phyloP scores from a whole-genome alignment of 108 stramenopile genomes.

The Aurantiochytrium sp. region DNA sequence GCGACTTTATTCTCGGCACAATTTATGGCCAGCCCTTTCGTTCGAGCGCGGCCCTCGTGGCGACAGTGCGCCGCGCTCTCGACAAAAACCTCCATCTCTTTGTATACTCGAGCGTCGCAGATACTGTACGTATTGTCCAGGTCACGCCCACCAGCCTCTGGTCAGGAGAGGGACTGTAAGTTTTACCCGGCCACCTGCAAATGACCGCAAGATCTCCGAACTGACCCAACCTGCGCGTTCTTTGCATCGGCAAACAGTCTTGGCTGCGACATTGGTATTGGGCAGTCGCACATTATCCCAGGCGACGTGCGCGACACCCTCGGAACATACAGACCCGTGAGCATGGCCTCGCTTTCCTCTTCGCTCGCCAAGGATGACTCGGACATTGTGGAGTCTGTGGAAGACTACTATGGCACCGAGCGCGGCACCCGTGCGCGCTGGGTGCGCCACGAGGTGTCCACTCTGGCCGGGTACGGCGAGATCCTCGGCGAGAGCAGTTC shows the following conservation, averaged over 20 bases:
- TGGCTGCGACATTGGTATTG: conserved; percentile 22
- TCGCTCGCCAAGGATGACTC: neutral
- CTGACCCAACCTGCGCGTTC: too few species aligned
- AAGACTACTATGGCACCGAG: neutral
- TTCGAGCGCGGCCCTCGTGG: neutral
- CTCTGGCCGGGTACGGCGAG: neutral
- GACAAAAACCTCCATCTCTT: neutral
- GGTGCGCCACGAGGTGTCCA: neutral
- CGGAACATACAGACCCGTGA: neutral
- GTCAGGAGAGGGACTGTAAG: conserved; percentile 10
- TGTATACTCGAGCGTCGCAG: neutral
- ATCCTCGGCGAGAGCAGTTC: neutral
- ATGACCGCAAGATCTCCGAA: too few species aligned
- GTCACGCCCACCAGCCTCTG: neutral
- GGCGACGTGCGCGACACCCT: neutral
- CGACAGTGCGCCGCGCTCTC: neutral
- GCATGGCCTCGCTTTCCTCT: neutral
- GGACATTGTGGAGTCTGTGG: neutral
- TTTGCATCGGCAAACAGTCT: neutral
- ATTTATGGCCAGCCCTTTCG: neutral
- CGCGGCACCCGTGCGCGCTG: neutral
- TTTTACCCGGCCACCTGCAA: too few species aligned
- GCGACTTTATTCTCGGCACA: conserved; percentile 1
- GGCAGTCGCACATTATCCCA: neutral
- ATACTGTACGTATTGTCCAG: neutral